Conservation (phyloP, 2,329 filamentous ascomycete genomes). For the Sporothrix variecibatus region DNA sequence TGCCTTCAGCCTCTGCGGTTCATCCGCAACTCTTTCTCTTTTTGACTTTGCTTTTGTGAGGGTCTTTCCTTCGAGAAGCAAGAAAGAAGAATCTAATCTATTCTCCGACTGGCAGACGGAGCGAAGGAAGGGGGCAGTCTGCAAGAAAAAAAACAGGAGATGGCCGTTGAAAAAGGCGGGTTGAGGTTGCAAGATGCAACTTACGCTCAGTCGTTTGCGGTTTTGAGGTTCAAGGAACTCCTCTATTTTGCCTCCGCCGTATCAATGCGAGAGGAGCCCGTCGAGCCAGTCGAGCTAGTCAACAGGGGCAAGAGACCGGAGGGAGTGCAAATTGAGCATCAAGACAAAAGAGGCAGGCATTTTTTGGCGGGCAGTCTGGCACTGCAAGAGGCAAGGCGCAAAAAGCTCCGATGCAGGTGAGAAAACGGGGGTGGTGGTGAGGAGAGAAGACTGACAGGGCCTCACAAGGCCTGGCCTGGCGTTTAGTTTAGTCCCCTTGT, state of each 20-base stretch:
- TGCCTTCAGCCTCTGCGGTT: neutral
- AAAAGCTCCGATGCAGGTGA: slow-evolving; percentile 19
- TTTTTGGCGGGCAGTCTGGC: neutral
- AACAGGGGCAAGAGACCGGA: neutral
- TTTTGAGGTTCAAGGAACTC: no score
- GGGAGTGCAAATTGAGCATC: neutral
- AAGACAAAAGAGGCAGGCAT: neutral
- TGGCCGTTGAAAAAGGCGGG: neutral
- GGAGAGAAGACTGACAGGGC: neutral
- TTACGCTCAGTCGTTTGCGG: neutral
- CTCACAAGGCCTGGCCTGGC: neutral
- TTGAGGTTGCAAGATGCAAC: slow-evolving; percentile 1
- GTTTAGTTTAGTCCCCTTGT: neutral
- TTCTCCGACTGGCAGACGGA: slow-evolving; percentile 9
- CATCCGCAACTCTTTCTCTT: neutral
- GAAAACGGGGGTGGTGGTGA: neutral
- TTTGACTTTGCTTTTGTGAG: no score
- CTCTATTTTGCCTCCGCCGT: neutral
- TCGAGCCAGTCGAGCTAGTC: neutral
- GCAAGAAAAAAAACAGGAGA: neutral
- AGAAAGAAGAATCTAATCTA: slow-evolving; percentile 17
- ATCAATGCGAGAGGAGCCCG: neutral
- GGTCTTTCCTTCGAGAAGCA: neutral
- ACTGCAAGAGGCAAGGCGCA: neutral
- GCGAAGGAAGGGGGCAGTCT: neutral